Conservation (phyloP, 2,329 filamentous ascomycete species). For the Aspergillus quadricinctus region DNA sequence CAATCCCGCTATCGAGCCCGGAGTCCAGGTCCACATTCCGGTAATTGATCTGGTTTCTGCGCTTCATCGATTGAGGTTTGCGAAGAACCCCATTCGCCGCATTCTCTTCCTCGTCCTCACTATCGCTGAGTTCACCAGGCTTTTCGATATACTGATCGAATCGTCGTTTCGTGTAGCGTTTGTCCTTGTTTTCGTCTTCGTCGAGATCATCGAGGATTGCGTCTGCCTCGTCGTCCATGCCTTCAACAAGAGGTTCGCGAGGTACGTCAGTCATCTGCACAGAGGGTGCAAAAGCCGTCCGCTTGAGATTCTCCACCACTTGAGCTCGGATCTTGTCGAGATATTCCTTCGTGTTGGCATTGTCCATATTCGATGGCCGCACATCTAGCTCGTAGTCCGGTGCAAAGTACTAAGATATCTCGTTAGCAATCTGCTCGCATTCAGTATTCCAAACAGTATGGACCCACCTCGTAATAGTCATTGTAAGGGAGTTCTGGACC, state of each 20-base stretch:
- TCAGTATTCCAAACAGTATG: background rate
- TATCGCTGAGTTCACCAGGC: constrained; percentile 79
- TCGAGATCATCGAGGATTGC: constrained; percentile 67
- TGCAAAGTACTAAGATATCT: constrained; percentile 55
- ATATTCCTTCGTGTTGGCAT: constrained; percentile 65
- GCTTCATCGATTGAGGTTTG: constrained; percentile 46
- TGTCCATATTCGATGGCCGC: constrained; percentile 68
- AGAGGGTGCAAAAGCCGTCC: constrained; percentile 59
- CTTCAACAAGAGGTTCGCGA: constrained; percentile 49
- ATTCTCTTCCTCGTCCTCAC: constrained; percentile 78
- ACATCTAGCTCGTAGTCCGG: constrained; percentile 68
- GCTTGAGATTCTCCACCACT: constrained; percentile 63
- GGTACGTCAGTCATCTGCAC: constrained; percentile 64
- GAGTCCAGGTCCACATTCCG: constrained; percentile 54
- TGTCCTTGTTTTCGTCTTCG: constrained; percentile 81
- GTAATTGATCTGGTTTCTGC: constrained; percentile 59
- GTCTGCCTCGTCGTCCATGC: constrained; percentile 62
- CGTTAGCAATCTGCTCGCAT: constrained; percentile 1
- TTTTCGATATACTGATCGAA: constrained; percentile 75
- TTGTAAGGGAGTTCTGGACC: constrained; percentile 84
- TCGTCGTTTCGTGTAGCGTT: constrained; percentile 72
- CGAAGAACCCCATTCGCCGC: constrained; percentile 65
- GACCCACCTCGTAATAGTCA: constrained; percentile 75
- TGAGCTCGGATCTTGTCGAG: constrained; percentile 63
- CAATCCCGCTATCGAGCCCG: constrained; percentile 50